phyloP scores from a whole-genome alignment of 345 rosid species.

The Aquilaria malaccensis region DNA sequence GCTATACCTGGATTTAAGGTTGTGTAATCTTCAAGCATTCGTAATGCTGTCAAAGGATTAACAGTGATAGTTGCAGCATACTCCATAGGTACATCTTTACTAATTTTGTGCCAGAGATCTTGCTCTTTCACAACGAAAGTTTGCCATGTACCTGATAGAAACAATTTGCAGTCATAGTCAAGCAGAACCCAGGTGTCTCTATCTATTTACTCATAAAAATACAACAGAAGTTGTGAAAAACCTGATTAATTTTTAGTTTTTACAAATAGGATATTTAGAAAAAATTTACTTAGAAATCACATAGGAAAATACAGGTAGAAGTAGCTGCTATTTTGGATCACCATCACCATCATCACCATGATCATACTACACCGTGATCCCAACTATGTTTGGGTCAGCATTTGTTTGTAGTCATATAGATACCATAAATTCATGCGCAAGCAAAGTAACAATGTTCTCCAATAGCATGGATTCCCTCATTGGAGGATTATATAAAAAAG shows the following conservation, averaged over 20 bases:
- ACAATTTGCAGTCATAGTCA: conserved; percentile 1
- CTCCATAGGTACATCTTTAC: conserved; percentile 60
- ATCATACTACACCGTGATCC: too few relatives aligned
- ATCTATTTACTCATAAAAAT: neutral
- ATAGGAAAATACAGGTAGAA: too few relatives aligned
- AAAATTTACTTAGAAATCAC: too few relatives aligned
- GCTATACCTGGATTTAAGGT: conserved; percentile 46
- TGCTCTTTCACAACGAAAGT: conserved; percentile 69
- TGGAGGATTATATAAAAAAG: too few relatives aligned
- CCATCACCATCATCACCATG: too few relatives aligned
- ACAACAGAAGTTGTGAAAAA: neutral
- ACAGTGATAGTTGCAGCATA: conserved; percentile 87
- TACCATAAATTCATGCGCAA: too few relatives aligned
- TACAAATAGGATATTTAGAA: neutral
- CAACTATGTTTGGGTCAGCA: too few relatives aligned
- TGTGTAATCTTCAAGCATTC: conserved; percentile 83
- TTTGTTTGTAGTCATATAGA: too few relatives aligned
- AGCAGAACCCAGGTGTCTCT: neutral
- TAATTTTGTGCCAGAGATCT: conserved; percentile 70
- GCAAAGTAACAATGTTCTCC: too few relatives aligned
- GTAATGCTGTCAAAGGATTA: conserved; percentile 81
- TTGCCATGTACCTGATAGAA: conserved; percentile 67
- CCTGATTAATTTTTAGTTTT: neutral
- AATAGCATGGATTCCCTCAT: too few relatives aligned
- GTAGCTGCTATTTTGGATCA: too few relatives aligned